Percentiles rank a stretch among this genome's conserved stretches.
Evolutionary conservation across 2,329 filamentous ascomycete genomes (phyloP).

Genomic region (Phialemonium atrogriseum): DNA sequence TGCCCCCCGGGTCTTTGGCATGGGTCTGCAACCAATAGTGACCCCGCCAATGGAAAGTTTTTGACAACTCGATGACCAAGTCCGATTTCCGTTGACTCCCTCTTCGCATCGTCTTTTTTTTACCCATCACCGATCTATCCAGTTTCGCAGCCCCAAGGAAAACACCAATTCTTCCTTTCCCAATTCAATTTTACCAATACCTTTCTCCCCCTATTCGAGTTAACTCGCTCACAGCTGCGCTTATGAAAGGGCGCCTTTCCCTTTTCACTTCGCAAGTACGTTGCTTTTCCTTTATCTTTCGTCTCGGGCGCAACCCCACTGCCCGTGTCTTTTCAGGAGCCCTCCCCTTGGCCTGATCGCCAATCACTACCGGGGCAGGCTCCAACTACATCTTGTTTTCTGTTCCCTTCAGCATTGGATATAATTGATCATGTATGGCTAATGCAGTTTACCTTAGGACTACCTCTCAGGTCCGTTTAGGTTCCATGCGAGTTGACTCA

Average conservation of each 20-base stretch:
- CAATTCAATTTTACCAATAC: slow-evolving; percentile 10
- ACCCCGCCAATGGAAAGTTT: slow-evolving; percentile 11
- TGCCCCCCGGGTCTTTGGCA: too few species aligned
- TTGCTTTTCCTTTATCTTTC: slow-evolving; percentile 9
- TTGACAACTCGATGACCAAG: slow-evolving; percentile 10
- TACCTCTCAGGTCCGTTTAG: slow-evolving; percentile 62
- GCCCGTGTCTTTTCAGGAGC: not conserved
- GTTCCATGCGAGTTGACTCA: slow-evolving; percentile 28
- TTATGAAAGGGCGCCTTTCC: slow-evolving; percentile 80
- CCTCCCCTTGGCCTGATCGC: slow-evolving; percentile 1
- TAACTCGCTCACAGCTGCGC: slow-evolving; percentile 46
- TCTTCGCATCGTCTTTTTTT: slow-evolving; percentile 7
- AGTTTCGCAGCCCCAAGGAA: slow-evolving; percentile 10
- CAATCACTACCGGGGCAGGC: not conserved
- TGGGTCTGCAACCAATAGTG: slow-evolving; percentile 9
- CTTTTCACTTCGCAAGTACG: slow-evolving; percentile 81
- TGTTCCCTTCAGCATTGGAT: slow-evolving; percentile 1
- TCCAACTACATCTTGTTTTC: slow-evolving; percentile 7
- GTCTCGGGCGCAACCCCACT: not conserved
- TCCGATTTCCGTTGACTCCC: slow-evolving; percentile 11
- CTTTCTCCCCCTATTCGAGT: slow-evolving; percentile 19
- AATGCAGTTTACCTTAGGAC: slow-evolving; percentile 45
- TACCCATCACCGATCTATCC: slow-evolving; percentile 1
- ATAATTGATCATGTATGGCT: slow-evolving; percentile 27
- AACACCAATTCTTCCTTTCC: slow-evolving; percentile 9